These are phyloP conservation scores for Astragalus glycyphyllos DNA, from an alignment of 306 rosid genomes.

Conservation along the genomic window DNA sequence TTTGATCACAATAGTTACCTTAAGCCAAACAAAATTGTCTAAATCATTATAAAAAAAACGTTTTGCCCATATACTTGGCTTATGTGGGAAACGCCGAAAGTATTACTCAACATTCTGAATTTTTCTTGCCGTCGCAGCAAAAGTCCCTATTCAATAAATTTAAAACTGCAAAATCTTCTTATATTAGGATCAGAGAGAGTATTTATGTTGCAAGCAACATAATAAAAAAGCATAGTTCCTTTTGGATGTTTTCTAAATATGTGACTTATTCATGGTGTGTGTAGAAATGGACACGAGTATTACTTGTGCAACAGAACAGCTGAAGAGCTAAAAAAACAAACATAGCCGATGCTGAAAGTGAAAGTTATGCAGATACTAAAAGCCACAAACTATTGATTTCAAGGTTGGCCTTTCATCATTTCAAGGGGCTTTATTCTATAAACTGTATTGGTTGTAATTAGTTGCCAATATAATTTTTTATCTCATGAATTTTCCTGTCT, in stretches of 20 bases:
- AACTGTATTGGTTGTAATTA: slow-evolving; percentile 1
- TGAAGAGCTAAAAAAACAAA: slow-evolving; percentile 43
- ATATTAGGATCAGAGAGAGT: no score
- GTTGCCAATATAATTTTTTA: background rate
- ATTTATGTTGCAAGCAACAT: slow-evolving; percentile 4
- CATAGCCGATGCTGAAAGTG: slow-evolving; percentile 39
- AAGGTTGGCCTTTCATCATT: slow-evolving; percentile 43
- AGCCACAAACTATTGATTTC: slow-evolving; percentile 32
- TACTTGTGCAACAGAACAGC: slow-evolving; percentile 16
- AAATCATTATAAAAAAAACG: background rate
- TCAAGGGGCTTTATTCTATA: slow-evolving; percentile 29
- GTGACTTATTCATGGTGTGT: background rate
- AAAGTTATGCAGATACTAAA: background rate
- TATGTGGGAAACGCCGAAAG: no score
- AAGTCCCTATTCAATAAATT: no score
- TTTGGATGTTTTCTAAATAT: slow-evolving; percentile 26
- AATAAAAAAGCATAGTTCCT: slow-evolving; percentile 2
- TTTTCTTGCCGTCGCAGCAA: slow-evolving; percentile 46
- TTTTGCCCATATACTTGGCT: background rate
- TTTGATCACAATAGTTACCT: slow-evolving; percentile 4
- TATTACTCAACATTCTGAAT: background rate
- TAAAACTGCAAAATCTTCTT: no score
- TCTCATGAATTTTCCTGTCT: background rate
- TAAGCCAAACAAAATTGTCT: background rate
- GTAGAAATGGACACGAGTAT: slow-evolving; percentile 36